Percentiles rank a stretch among this genome's conserved stretches.
phyloP scores from a whole-genome alignment of 305 asterid genomes.

The Solanum hybrid region DNA sequence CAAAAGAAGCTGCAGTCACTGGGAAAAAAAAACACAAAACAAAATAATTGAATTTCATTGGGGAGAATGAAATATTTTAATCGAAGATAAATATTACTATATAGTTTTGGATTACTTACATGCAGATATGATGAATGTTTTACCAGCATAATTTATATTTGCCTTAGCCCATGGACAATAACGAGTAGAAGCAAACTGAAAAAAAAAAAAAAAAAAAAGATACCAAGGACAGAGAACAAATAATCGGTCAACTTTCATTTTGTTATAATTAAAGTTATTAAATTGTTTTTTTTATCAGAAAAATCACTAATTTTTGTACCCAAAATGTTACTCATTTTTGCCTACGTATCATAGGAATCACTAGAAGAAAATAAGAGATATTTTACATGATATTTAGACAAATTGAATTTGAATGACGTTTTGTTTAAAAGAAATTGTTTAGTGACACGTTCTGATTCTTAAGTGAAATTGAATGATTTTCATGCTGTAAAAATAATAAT shows the following conservation, averaged over 20 bases:
- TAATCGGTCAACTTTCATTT: background rate
- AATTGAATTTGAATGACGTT: background rate
- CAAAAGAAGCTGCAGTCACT: conserved; percentile 6
- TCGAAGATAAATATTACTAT: background rate
- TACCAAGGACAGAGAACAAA: background rate
- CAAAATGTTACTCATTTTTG: background rate
- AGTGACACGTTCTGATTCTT: background rate
- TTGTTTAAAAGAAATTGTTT: background rate
- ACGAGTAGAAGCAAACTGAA: background rate
- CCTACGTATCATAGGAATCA: background rate
- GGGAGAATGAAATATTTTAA: background rate
- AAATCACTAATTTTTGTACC: background rate
- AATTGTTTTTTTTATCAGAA: background rate
- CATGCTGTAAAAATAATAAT: background rate
- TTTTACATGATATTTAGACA: background rate
- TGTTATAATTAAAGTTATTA: background rate
- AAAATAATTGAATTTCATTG: background rate
- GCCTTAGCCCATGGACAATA: background rate
- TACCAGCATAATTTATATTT: conserved; percentile 5
- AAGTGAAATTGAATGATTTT: background rate
- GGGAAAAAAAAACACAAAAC: background rate
- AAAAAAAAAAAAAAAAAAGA: no score
- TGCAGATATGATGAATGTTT: conserved; percentile 2
- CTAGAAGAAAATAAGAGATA: background rate
- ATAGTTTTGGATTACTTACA: background rate